Base-by-base conservation (phyloP, 192 early-diverging fungal genomes). In the Kickxella alabastrina region DNA sequence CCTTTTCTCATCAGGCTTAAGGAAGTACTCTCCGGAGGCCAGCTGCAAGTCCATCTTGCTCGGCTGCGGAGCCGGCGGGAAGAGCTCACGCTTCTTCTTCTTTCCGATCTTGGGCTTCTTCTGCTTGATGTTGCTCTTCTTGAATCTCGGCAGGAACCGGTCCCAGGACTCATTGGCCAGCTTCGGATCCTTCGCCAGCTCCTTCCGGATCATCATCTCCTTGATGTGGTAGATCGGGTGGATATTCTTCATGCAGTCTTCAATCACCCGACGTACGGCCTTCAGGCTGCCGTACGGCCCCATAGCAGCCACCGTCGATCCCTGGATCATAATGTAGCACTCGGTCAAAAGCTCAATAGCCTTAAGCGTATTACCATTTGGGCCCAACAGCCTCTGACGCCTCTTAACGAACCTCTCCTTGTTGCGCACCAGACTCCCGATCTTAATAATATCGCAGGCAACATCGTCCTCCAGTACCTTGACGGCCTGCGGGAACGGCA, bases 161-260 rank as follows among this genome's bases (percentile, higher is more conserved):
- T 99, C 96, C 96, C 96, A 99, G 6, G 87, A 89, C 68, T 97
- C 94, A 27, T 86, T 81, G 13, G 86, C 87, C 52, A 99, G 71
- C 48, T 95, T 94, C 0, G 89, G 88, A 72, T 99, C 96, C 65
- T 97, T 97, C 13, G 95, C 92, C 39, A 99, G 68, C 68, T 99
- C 96, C 38, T 93, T 85, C 56, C 94, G 93, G 53, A 99, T 97
- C 96, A 99, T 99, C 32, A 99, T 66, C 68, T 95, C 92, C 86
- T 91, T 59, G 69, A 99, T 99, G 49, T 99, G 92, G 76, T 99
- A 97, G 57, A 99, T 95, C 25, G 96, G 96, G 70, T 99, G 96
- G 34, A 97, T 75, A 75, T 99, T 99, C 60, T 94, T 94, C 84
- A 99, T 91, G 60, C 96, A 99, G 75, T 99, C 96, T 43, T 92